Base-by-base conservation (phyloP, 495 filamentous ascomycete species). In the Endocarpon pusillum region DNA sequence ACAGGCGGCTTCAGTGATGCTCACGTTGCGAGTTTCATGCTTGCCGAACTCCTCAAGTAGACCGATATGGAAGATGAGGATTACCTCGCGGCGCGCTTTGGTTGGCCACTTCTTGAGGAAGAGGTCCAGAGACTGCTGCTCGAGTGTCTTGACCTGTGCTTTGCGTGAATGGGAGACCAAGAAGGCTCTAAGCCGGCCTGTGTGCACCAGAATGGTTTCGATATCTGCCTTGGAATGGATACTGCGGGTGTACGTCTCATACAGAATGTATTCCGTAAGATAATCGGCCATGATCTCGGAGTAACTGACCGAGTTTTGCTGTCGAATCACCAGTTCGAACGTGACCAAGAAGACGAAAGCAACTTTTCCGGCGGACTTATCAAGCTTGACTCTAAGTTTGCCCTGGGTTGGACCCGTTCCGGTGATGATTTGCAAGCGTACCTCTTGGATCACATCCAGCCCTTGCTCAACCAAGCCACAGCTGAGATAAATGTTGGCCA, bases 341-440 rank as follows among this genome's bases (percentile, higher is more conserved):
- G 68, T 56, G 10, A 72, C 64, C 0, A 73, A 54, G 47, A 78
- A 79, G 2, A 75, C 62, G 10, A 69, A 69, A 4, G 65, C 63
- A 0, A 46, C 40, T 33, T 47, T 55, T 32, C 46, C 53, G 15
- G 58, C 37, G 12, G 41, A 43, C 14, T 49, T 44, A 7, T 61
- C 53, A 0, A 61, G 33, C 28, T 56, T 64, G 38, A 59, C 40
- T 15, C 49, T 33, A 40, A 42, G 48, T 15, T 47, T 48, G 40
- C 44, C 51, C 35, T 52, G 47, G 1, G 56, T 43, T 1, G 48
- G 43, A 0, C 53, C 40, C 17, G 53, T 50, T 10, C 61, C 57
- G 33, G 65, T 61, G 32, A 76, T 57, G 19, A 76, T 61, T 28
- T 69, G 59, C 21, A 64, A 57, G 15, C 64, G 71, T 15, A 75